Evolutionary conservation across 345 rosid genomes (phyloP), one percentile per base, ranked within the genome.

Genomic region (Rhodamnia rubescens): DNA sequence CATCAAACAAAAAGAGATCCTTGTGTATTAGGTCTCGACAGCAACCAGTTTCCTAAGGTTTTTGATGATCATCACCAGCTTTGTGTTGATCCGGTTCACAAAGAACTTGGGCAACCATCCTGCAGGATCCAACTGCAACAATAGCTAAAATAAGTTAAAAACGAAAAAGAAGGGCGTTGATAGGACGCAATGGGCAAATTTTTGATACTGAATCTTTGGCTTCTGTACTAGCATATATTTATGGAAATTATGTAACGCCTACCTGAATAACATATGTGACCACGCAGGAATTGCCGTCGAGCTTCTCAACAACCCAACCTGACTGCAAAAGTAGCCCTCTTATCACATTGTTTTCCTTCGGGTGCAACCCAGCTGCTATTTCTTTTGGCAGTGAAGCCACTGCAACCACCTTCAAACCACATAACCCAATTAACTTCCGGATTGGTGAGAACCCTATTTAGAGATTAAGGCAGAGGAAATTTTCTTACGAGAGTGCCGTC

Each of bases 301-400:
- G 93, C 89, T 94, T 93, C 92, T 95, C 98, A 84, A 95, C 97
- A 53, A 94, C 96, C 98, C 97, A 95, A 11, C 98, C 98, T 49
- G 98, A 94, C 84, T 93, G 94, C 88, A 94, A 88, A 87, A 95
- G 85, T 13, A 95, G 82, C 14, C 95, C 97, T 88, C 95, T 90
- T 40, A 91, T 92, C 49, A 94, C 88, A 86, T 93, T 93, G 61
- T 88, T 91, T 85, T 93, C 92, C 91, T 93, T 92, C 27, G 94
- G 95, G 10, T 94, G 93, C 90, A 95, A 88, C 87, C 96, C 98
- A 58, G 94, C 91, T 4, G 98, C 96, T 51, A 94, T 95, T 86
- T 95, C 95, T 83, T 94, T 95, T 36, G 95, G 98, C 86, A 95
- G 87, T 5, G 96, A 95, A 47, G 96, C 98, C 21, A 94, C 95